Evolutionary conservation across 495 filamentous ascomycete species (phyloP), one percentile per base, ranked within the genome.

Genomic region (Aspergillus egyptiacus): DNA sequence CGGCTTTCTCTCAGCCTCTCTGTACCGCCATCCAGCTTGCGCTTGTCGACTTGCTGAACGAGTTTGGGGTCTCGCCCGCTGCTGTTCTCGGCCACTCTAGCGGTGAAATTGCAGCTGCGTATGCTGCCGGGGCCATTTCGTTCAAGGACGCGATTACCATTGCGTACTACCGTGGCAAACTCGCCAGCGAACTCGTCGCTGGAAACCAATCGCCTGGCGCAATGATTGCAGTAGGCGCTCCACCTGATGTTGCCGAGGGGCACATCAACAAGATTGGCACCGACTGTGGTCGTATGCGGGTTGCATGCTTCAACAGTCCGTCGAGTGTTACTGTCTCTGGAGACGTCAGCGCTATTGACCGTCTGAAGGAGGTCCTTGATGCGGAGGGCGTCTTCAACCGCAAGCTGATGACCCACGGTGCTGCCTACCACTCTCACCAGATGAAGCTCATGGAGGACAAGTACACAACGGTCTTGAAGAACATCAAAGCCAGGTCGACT

Each of bases 71-170:
- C 51, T 47, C 55, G 41, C 63, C 63, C 13, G 39, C 43, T 17
- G 59, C 65, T 0, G 80, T 83, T 0, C 57, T 76, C 6, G 82
- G 82, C 0, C 82, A 85, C 59, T 84, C 80, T 0, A 79, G 75
- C 1, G 82, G 82, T 7, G 82, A 85, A 60, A 82, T 85, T 25
- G 61, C 55, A 1, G 47, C 47, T 11, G 47, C 37, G 0, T 50
- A 50, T 27, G 47, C 47, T 6, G 47, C 47, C 3, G 32, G 39
- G 2, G 47, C 47, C 19, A 23, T 50, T 7, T 50, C 47, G 2
- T 50, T 50, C 35, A 50, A 41, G 27, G 47, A 50, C 10, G 47
- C 47, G 11, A 50, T 50, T 8, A 42, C 20, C 4, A 41, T 50
- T 17, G 37, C 47, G 2, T 50, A 50, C 30, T 35, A 50, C 14